phyloP scores from a whole-genome alignment of 2,329 filamentous ascomycete genomes.

The Laburnicola sp. region DNA sequence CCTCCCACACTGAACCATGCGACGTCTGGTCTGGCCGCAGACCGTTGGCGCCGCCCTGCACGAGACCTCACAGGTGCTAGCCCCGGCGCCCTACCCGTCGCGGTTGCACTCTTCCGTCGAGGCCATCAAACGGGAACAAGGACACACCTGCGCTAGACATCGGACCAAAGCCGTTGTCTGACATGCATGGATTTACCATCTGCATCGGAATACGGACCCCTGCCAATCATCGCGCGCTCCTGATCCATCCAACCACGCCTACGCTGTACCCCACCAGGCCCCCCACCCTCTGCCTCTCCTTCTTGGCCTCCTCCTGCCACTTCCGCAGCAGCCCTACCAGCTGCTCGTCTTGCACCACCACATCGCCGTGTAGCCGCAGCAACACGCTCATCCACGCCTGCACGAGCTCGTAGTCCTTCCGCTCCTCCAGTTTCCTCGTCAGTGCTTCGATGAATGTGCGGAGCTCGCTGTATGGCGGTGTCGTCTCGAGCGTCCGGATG shows the following conservation, averaged over 20 bases:
- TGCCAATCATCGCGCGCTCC: conserved; percentile 49
- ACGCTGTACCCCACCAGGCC: conserved; percentile 83
- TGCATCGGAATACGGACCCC: too few relatives aligned
- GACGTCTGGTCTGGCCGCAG: too few relatives aligned
- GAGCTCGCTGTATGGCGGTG: conserved; percentile 67
- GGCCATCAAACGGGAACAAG: too few relatives aligned
- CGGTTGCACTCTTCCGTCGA: too few relatives aligned
- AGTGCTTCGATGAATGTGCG: conserved; percentile 79
- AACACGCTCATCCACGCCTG: conserved; percentile 99
- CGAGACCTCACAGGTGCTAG: too few relatives aligned
- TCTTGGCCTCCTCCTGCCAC: conserved; percentile 74
- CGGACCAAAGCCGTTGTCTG: too few relatives aligned
- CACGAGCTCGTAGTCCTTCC: conserved; percentile 86
- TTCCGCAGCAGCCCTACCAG: conserved; percentile 63
- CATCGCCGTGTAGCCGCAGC: conserved; percentile 72
- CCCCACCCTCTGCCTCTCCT: conserved; percentile 71
- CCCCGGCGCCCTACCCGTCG: too few relatives aligned
- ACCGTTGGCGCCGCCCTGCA: too few relatives aligned
- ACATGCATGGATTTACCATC: too few relatives aligned
- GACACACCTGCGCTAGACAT: too few relatives aligned
- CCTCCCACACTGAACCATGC: too few relatives aligned
- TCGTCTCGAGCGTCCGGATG: conserved; percentile 72
- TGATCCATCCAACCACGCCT: conserved; percentile 81
- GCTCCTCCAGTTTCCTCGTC: conserved; percentile 67
- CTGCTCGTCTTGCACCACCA: conserved; percentile 54